Conservation (phyloP, 805 yeast species). For the Kluyveromyces nonfermentans region DNA sequence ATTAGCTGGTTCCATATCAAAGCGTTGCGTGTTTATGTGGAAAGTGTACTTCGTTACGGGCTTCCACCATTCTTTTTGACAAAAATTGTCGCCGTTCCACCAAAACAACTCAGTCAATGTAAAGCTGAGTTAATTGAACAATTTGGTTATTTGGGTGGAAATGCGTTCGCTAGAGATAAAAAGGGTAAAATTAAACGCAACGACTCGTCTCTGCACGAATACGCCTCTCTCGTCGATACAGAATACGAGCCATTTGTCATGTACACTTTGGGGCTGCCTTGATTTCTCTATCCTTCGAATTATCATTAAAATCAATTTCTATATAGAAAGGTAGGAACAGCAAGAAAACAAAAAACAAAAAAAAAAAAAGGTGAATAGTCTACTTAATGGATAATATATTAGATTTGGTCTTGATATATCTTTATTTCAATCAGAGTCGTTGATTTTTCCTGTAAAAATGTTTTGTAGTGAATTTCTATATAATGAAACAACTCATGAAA, state of each 20-base stretch:
- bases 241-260: conserved; percentile 96
- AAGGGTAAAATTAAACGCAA: conserved; percentile 51
- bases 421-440: no score
- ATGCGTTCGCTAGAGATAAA: conserved; percentile 64
- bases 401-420: background rate
- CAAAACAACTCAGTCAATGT: conserved; percentile 41
- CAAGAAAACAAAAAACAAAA: no score
- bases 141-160: conserved; percentile 88
- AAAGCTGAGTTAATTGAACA: conserved; percentile 61
- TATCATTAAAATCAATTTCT: background rate
- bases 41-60: conserved; percentile 90
- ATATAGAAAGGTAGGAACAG: no score
- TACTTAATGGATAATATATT: background rate
- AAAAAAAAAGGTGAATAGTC: background rate
- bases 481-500: no score
- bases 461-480: no score
- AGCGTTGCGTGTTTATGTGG: conserved; percentile 80
- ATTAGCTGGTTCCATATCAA: conserved; percentile 87
- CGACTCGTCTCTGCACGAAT: conserved; percentile 66
- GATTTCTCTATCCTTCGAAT: background rate
- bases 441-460: background rate
- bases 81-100: conserved; percentile 38
- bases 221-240: conserved; percentile 84
- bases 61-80: conserved; percentile 84
- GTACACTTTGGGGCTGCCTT: conserved; percentile 36